phyloP scores from a whole-genome alignment of 2,329 filamentous ascomycete genomes.

The Xylaria sp. region DNA sequence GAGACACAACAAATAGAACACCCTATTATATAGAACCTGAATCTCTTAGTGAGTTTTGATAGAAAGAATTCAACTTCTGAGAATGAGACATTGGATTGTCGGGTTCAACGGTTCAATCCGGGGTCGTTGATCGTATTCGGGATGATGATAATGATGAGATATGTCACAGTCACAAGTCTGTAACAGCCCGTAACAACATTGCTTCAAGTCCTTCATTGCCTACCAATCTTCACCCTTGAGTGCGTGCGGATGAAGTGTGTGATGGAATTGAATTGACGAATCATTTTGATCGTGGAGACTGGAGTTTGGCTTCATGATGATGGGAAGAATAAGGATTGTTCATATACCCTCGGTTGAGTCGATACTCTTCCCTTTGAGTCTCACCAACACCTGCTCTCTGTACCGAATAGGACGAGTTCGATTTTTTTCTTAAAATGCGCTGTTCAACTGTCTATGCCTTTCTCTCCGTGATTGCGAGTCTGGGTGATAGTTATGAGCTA shows the following conservation, averaged over 20 bases:
- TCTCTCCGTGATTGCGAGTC: conserved; percentile 25
- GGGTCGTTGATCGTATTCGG: neutral
- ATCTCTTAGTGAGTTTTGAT: no score
- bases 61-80: no score
- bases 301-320: neutral
- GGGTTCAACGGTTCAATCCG: neutral
- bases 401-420: no score
- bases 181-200: no score
- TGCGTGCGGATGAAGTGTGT: neutral
- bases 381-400: no score
- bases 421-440: conserved; percentile 18
- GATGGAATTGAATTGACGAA: neutral
- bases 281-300: neutral
- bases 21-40: no score
- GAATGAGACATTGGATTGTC: neutral
- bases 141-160: neutral
- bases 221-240: neutral
- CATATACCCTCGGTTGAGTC: neutral
- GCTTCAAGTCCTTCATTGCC: neutral
- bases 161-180: no score
- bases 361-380: neutral
- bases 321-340: conserved; percentile 4
- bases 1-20: no score
- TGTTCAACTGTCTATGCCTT: conserved; percentile 21
- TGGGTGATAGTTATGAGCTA: conserved; percentile 24